Conservation (phyloP, 2,329 filamentous ascomycete species). For the Alternaria arborescens region DNA sequence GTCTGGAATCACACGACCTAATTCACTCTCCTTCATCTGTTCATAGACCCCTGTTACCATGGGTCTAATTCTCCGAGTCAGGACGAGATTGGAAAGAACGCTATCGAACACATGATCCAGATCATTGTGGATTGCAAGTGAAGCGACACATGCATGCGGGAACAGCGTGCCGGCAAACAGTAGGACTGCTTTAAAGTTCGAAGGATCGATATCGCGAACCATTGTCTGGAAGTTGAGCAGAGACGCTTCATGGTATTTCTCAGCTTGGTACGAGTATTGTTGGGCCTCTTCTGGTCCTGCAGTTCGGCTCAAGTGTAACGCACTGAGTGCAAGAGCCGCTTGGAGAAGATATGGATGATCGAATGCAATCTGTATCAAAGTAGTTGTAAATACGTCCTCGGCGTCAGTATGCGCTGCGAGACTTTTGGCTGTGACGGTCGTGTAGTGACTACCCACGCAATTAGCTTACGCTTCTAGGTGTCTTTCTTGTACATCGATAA, state of each 20-base stretch:
- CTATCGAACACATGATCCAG: constrained; percentile 30
- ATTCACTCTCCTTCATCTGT: constrained; percentile 22
- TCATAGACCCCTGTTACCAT: constrained; percentile 34
- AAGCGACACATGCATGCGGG: constrained; percentile 35
- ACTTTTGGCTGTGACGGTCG: constrained; percentile 37
- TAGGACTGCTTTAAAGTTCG: constrained; percentile 52
- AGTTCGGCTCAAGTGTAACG: constrained; percentile 54
- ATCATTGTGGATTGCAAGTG: constrained; percentile 17
- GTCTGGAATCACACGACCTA: constrained; percentile 30
- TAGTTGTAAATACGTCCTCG: constrained; percentile 28
- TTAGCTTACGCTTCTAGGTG: not conserved
- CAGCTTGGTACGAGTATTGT: constrained; percentile 30
- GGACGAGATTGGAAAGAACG: constrained; percentile 32
- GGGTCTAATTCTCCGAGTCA: constrained; percentile 35
- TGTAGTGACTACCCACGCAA: constrained; percentile 31
- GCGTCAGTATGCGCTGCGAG: constrained; percentile 28
- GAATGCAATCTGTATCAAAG: constrained; percentile 49
- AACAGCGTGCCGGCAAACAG: constrained; percentile 30
- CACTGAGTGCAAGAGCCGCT: constrained; percentile 54
- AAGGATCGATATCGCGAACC: constrained; percentile 46
- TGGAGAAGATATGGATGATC: constrained; percentile 57
- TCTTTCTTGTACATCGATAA: not conserved
- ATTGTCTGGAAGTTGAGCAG: constrained; percentile 29
- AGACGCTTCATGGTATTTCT: constrained; percentile 32
- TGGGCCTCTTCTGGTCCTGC: constrained; percentile 23